phyloP scores from a whole-genome alignment of 2,329 filamentous ascomycete genomes.

The Sclerotinia minor region DNA sequence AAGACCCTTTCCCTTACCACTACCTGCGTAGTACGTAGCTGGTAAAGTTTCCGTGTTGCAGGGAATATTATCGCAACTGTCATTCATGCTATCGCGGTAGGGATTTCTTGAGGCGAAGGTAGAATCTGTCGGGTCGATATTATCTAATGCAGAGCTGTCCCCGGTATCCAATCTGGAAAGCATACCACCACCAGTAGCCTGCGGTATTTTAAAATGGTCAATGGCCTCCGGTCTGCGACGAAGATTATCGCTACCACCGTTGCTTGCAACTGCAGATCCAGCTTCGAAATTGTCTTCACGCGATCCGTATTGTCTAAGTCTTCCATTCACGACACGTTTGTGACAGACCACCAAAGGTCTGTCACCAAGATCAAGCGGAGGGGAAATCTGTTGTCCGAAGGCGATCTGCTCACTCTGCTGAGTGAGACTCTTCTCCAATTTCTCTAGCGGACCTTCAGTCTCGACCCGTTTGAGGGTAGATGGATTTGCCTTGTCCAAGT shows the following conservation, averaged over 20 bases:
- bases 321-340: background rate
- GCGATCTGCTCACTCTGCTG: background rate
- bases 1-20: background rate
- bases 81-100: conserved; percentile 2
- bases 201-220: too few species aligned
- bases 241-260: background rate
- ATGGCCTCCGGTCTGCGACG: background rate
- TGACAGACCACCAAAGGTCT: background rate
- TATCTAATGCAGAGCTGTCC: background rate
- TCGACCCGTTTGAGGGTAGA: background rate
- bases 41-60: background rate
- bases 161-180: background rate
- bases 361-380: background rate
- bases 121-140: background rate
- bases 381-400: background rate
- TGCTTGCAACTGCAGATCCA: background rate
- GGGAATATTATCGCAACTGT: background rate
- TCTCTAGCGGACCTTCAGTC: conserved; percentile 2
- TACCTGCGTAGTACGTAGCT: background rate
- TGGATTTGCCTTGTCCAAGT: conserved; percentile 6
- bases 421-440: background rate
- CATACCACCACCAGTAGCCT: background rate
- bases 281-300: background rate
- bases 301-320: background rate
- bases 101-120: background rate